Evolutionary conservation across 768 basidiomycete species (phyloP).

Genomic region (Rhizopogon salebrosus): DNA sequence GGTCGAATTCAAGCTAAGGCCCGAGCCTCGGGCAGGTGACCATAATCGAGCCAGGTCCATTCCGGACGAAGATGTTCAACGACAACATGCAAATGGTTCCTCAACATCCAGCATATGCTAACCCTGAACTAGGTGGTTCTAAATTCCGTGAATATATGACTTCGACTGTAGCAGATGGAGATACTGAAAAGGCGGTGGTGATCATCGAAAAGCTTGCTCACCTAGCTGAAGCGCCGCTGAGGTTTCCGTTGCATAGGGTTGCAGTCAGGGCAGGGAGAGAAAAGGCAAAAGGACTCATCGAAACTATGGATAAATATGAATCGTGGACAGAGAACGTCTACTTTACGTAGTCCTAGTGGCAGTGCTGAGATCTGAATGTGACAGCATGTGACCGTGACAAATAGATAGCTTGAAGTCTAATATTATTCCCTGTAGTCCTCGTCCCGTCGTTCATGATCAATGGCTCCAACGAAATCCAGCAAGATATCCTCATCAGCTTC

Average conservation of each 20-base stretch:
- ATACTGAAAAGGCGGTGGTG: conserved; percentile 15
- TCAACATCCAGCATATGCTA: conserved; percentile 12
- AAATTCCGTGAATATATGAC: neutral
- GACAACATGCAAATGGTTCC: neutral
- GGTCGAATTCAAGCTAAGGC: neutral
- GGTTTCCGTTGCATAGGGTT: conserved; percentile 14
- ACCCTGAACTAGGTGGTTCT: conserved; percentile 6
- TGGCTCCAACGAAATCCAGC: neutral
- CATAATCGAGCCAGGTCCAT: conserved; percentile 10
- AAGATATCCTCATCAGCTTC: conserved; percentile 2
- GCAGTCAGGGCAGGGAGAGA: neutral
- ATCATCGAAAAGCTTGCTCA: conserved; percentile 14
- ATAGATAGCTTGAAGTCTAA: too few relatives aligned
- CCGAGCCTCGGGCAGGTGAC: neutral
- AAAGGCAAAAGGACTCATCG: conserved; percentile 13
- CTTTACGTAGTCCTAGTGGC: neutral
- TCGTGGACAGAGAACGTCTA: conserved; percentile 21
- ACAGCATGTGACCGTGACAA: neutral
- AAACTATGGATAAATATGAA: conserved; percentile 13
- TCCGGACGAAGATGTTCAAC: conserved; percentile 2
- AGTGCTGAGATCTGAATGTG: too few relatives aligned
- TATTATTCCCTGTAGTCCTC: too few relatives aligned
- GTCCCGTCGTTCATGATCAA: too few relatives aligned
- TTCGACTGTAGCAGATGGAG: conserved; percentile 2
- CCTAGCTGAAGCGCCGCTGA: conserved; percentile 17